Conservation (phyloP, 345 rosid species). For the Alliaria petiolata region DNA sequence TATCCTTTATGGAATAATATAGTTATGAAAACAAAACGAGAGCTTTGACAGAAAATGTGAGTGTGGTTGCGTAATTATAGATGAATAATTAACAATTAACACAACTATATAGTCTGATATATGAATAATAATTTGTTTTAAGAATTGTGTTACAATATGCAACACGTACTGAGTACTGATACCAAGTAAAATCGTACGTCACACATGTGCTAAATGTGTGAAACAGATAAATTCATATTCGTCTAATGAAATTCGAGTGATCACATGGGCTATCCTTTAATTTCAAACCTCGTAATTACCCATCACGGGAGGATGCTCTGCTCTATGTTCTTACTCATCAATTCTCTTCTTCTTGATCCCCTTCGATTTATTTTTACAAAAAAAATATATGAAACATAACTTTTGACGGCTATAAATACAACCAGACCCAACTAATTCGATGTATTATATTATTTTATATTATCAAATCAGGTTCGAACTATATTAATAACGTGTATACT, state of each 20-base stretch:
- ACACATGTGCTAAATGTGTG: slow-evolving; percentile 15
- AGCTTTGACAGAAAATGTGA: neutral
- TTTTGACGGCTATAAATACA: neutral
- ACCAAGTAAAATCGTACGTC: neutral
- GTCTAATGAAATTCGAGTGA: slow-evolving; percentile 2
- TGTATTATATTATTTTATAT: neutral
- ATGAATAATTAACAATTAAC: neutral
- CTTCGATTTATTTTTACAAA: neutral
- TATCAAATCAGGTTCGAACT: neutral
- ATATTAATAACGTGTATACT: neutral
- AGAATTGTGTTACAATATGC: neutral
- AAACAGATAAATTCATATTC: neutral
- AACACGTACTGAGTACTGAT: neutral
- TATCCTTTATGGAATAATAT: too few relatives aligned
- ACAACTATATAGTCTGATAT: neutral
- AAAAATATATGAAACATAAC: neutral
- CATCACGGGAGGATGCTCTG: slow-evolving; percentile 24
- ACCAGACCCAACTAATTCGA: neutral
- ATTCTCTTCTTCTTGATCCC: neutral
- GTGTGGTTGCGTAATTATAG: neutral
- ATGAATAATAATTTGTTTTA: neutral
- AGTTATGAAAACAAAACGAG: neutral
- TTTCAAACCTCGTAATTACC: slow-evolving; percentile 13
- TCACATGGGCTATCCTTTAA: slow-evolving; percentile 24
- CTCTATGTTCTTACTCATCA: neutral